phyloP scores from a whole-genome alignment of 192 early-diverging fungal species.

The Rhizophagus clarus region DNA sequence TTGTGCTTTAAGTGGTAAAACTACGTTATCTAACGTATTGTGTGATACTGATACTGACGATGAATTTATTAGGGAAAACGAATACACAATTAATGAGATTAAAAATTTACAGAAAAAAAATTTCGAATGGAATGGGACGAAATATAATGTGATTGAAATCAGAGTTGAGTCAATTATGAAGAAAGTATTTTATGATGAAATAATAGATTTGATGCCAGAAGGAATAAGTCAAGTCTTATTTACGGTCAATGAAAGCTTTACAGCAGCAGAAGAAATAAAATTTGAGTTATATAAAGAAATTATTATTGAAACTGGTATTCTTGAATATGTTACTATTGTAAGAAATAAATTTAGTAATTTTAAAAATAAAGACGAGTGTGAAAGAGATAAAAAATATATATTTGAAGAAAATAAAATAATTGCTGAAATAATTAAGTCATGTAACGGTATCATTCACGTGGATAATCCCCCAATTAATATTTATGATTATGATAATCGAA shows the following conservation, averaged over 20 bases:
- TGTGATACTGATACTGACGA: no score
- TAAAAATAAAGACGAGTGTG: neutral
- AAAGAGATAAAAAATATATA: neutral
- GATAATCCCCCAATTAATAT: constrained; percentile 6
- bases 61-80: constrained; percentile 3
- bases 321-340: constrained; percentile 4
- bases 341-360: neutral
- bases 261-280: neutral
- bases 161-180: neutral
- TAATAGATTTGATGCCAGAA: neutral
- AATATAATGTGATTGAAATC: neutral
- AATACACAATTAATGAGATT: neutral
- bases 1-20: neutral
- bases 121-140: neutral
- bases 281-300: neutral
- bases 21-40: constrained; percentile 11
- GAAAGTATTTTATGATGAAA: neutral
- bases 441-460: neutral
- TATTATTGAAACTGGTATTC: neutral
- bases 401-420: neutral
- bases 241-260: neutral
- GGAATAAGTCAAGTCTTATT: constrained; percentile 6
- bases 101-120: neutral
- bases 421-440: neutral
- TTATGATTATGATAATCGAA: neutral